A percentile compares a stretch with the other conserved stretches of the same genome.
These are phyloP conservation scores for Pilasporangium apinafurcum DNA, from an alignment of 352 stramenopile genomes.

Conservation along the genomic window DNA sequence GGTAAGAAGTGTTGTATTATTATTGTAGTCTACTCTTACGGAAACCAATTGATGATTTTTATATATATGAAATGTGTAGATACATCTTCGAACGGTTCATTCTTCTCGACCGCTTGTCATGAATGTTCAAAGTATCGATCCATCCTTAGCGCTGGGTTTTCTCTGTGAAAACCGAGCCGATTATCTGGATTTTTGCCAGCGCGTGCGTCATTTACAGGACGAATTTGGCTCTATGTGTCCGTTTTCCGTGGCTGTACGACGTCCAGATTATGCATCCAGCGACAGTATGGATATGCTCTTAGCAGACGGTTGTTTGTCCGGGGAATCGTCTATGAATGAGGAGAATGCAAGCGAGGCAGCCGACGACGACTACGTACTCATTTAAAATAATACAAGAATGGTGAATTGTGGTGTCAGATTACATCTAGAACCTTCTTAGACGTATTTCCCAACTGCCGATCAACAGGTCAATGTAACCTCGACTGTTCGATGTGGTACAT, in stretches of 20 bases:
- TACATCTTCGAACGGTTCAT: slow-evolving; percentile 49
- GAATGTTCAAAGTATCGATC: slow-evolving; percentile 87
- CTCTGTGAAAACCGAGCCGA: slow-evolving; percentile 78
- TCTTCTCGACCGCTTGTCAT: slow-evolving; percentile 62
- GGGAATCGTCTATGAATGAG: slow-evolving; percentile 11
- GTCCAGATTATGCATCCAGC: slow-evolving; percentile 5
- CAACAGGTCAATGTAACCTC: too few species aligned
- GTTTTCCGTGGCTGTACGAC: slow-evolving; percentile 2
- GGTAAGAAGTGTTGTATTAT: slow-evolving; percentile 13
- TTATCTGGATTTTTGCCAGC: slow-evolving; percentile 58
- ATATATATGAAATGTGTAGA: slow-evolving; percentile 23
- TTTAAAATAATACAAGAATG: too few species aligned
- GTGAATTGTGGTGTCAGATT: too few species aligned
- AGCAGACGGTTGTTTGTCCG: too few species aligned
- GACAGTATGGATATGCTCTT: slow-evolving; percentile 6
- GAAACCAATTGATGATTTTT: too few species aligned
- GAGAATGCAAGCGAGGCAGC: slow-evolving; percentile 8
- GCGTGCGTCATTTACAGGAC: slow-evolving; percentile 4
- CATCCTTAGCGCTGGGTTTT: slow-evolving; percentile 92
- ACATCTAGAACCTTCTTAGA: too few species aligned
- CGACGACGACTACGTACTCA: slow-evolving; percentile 9
- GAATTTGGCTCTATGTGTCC: slow-evolving; percentile 2
- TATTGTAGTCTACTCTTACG: background rate
- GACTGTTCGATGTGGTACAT: too few species aligned
- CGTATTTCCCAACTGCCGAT: too few species aligned